phyloP scores from a whole-genome alignment of 495 filamentous ascomycete species.

The Aspergillus cristatus region DNA sequence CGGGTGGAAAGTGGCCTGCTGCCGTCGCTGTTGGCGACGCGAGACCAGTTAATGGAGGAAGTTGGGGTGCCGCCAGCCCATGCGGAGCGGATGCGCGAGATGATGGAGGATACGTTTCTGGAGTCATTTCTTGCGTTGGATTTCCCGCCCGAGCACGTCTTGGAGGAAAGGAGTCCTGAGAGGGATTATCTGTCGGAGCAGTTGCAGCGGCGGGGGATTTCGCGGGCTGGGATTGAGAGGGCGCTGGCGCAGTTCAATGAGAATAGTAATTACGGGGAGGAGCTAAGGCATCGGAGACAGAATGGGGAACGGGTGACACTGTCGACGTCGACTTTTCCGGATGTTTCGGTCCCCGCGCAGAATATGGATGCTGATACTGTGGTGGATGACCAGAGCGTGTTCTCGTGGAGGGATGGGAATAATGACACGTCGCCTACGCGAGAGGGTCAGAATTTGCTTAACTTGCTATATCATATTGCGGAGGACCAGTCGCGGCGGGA shows the following conservation, averaged over 20 bases:
- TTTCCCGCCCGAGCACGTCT: constrained; percentile 30
- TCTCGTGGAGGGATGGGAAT: constrained; percentile 45
- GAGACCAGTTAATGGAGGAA: constrained; percentile 38
- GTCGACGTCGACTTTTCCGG: constrained; percentile 35
- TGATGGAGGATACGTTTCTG: constrained; percentile 43
- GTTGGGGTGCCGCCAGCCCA: constrained; percentile 32
- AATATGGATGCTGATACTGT: constrained; percentile 45
- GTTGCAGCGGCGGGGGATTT: constrained; percentile 34
- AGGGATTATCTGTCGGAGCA: constrained; percentile 32
- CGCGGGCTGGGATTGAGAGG: constrained; percentile 30
- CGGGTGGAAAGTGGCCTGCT: constrained; percentile 40
- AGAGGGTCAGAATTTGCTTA: constrained; percentile 66
- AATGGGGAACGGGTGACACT: constrained; percentile 35
- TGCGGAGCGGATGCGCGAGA: constrained; percentile 39
- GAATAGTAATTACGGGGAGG: constrained; percentile 35
- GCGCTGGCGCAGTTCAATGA: constrained; percentile 33
- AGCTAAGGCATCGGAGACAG: constrained; percentile 34
- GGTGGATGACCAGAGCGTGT: constrained; percentile 51
- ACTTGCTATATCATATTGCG: constrained; percentile 67
- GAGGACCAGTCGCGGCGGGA: constrained; percentile 74
- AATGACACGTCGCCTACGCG: constrained; percentile 46
- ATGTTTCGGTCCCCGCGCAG: constrained; percentile 36
- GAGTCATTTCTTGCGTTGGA: constrained; percentile 41
- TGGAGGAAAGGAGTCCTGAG: constrained; percentile 24
- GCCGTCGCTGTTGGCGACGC: constrained; percentile 35